A percentile compares a stretch with the other conserved stretches of the same genome.
These are phyloP conservation scores for Penicillium lividum DNA, from an alignment of 495 filamentous ascomycete species.

Conservation along the genomic window DNA sequence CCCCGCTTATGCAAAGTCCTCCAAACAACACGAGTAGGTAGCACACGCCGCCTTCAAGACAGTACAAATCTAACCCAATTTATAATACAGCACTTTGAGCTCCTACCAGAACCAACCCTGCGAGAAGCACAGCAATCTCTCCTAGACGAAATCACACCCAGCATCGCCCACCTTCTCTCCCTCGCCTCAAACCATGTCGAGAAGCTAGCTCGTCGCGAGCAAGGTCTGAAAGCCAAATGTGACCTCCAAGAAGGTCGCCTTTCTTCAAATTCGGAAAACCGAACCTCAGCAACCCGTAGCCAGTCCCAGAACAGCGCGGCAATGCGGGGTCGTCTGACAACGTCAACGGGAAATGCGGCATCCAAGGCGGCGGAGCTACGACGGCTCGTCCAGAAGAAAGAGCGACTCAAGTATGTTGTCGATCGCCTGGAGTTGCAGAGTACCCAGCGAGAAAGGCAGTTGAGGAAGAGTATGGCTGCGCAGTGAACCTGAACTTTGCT, in stretches of 20 bases:
- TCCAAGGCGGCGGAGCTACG: conserved; percentile 63
- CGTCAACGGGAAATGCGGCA: conserved; percentile 51
- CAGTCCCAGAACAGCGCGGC: conserved; percentile 27
- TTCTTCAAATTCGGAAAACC: conserved; percentile 36
- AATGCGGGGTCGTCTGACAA: conserved; percentile 28
- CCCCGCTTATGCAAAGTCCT: conserved; percentile 72
- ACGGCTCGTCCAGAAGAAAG: conserved; percentile 71
- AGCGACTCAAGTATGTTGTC: conserved; percentile 74
- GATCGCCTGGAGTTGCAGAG: conserved; percentile 70
- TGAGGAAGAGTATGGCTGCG: conserved; percentile 77
- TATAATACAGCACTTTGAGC: conserved; percentile 71
- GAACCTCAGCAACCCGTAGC: conserved; percentile 25
- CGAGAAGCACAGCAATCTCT: conserved; percentile 67
- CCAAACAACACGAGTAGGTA: conserved; percentile 64
- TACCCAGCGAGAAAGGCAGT: conserved; percentile 66
- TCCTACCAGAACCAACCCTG: conserved; percentile 69
- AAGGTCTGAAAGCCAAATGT: conserved; percentile 65
- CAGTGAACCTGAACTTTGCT: conserved; percentile 26
- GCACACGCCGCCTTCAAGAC: neutral
- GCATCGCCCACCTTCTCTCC: conserved; percentile 65
- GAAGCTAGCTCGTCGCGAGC: conserved; percentile 69
- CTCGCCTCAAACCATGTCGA: conserved; percentile 69
- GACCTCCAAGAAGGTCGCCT: conserved; percentile 73
- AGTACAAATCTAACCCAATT: neutral
- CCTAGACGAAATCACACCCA: conserved; percentile 71